A percentile compares a stretch with the other conserved stretches of the same genome.
Evolutionary conservation across 805 yeast genomes (phyloP).

Genomic region (Zygotorulaspora danielsina): DNA sequence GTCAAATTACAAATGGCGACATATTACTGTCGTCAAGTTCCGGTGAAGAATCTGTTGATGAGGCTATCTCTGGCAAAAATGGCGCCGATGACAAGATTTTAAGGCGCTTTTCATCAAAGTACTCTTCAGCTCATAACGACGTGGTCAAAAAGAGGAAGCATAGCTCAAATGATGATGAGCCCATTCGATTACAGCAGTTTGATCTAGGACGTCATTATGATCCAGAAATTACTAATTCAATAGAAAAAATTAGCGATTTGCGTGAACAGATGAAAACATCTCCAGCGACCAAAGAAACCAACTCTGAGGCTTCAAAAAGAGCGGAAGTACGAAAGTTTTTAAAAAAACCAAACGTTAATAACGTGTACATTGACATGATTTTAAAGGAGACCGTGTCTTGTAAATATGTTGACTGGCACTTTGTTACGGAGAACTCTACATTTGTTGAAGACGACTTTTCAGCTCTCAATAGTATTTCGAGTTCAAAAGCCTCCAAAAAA

Average conservation of each 20-base stretch:
- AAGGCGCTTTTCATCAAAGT: neutral
- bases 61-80: neutral
- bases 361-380: constrained; percentile 20
- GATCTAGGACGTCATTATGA: constrained; percentile 25
- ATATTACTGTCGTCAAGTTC: constrained; percentile 1
- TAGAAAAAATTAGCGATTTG: constrained; percentile 12
- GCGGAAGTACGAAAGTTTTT: constrained; percentile 2
- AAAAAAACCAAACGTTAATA: constrained; percentile 6
- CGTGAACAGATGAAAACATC: constrained; percentile 6
- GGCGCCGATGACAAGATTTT: neutral
- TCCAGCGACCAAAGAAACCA: constrained; percentile 1
- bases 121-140: neutral
- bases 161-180: neutral
- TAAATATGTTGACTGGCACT: constrained; percentile 30
- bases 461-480: neutral
- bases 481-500: neutral
- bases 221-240: constrained; percentile 10
- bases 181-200: constrained; percentile 16
- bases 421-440: constrained; percentile 17
- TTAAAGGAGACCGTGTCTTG: constrained; percentile 20
- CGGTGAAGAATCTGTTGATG: neutral
- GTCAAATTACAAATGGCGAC: neutral
- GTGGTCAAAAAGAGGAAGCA: constrained; percentile 1
- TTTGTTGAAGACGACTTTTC: constrained; percentile 8
- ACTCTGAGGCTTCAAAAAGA: neutral